phyloP scores from a whole-genome alignment of 2,329 filamentous ascomycete species.

The Zasmidium angulare region DNA sequence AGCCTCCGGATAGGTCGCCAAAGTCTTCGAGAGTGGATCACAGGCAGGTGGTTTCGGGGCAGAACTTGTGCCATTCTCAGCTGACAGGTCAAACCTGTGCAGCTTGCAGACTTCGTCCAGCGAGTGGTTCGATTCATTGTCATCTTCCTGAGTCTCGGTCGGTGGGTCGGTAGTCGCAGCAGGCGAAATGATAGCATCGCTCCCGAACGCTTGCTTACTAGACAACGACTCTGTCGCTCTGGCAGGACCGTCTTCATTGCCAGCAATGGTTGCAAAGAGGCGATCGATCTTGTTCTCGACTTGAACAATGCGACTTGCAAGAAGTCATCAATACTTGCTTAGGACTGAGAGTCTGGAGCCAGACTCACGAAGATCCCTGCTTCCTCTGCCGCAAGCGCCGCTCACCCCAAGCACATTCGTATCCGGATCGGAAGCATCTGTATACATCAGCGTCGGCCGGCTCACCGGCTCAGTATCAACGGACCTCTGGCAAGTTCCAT shows the following conservation, averaged over 20 bases:
- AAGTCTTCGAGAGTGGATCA: neutral
- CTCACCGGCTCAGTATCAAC: neutral
- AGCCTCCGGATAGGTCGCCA: neutral
- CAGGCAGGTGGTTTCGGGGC: neutral
- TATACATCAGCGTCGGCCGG: neutral
- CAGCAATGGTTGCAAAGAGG: neutral
- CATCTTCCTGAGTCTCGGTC: neutral
- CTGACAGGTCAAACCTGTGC: neutral
- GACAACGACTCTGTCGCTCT: neutral
- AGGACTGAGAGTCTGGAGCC: no score
- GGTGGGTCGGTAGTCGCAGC: neutral
- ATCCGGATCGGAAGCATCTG: neutral
- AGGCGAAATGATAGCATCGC: neutral
- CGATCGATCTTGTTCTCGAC: neutral
- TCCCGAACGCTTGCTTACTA: neutral
- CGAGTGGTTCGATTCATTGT: neutral
- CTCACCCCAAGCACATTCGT: neutral
- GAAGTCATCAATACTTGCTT: no score
- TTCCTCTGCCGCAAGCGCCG: neutral
- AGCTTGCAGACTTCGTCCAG: neutral
- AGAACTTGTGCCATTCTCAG: neutral
- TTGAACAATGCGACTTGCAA: neutral
- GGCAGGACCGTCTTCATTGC: neutral
- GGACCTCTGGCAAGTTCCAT: neutral
- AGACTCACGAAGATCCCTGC: neutral